These are phyloP conservation scores for Eucalyptus cladocalyx DNA, from an alignment of 345 rosid species.

Conservation along the genomic window DNA sequence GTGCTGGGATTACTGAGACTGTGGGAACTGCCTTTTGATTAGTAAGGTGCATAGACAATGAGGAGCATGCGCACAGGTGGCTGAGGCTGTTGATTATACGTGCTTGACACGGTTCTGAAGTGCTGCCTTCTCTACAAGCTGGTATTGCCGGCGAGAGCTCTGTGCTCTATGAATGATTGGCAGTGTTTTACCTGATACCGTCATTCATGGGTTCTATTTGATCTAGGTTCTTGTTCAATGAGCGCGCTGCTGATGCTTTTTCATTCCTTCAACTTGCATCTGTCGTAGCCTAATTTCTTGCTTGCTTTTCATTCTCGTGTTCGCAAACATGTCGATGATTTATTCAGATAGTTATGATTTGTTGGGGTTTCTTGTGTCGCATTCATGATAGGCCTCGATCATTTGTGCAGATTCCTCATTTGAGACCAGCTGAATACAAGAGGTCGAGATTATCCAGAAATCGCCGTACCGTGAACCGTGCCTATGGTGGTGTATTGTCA, in stretches of 20 bases:
- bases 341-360: not conserved
- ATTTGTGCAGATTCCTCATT: conserved; percentile 58
- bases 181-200: not conserved
- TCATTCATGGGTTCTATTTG: not conserved
- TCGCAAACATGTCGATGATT: not conserved
- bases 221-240: not conserved
- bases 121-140: not conserved
- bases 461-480: conserved; percentile 79
- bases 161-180: not conserved
- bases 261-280: not conserved
- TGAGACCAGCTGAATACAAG: conserved; percentile 87
- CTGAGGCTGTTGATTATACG: not conserved
- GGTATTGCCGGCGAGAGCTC: not conserved
- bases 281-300: not conserved
- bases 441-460: conserved; percentile 70
- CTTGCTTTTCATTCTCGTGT: not conserved
- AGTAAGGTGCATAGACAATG: not conserved
- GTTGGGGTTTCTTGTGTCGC: not conserved
- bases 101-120: not conserved
- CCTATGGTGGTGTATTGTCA: conserved; percentile 81
- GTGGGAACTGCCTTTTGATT: not conserved
- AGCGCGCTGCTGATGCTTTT: not conserved
- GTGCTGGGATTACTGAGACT: not conserved
- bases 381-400: not conserved
- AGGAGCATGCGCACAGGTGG: not conserved